A percentile compares a stretch with the other conserved stretches of the same genome.
phyloP scores from a whole-genome alignment of 495 filamentous ascomycete species.

The Trichoderma asperelloides region DNA sequence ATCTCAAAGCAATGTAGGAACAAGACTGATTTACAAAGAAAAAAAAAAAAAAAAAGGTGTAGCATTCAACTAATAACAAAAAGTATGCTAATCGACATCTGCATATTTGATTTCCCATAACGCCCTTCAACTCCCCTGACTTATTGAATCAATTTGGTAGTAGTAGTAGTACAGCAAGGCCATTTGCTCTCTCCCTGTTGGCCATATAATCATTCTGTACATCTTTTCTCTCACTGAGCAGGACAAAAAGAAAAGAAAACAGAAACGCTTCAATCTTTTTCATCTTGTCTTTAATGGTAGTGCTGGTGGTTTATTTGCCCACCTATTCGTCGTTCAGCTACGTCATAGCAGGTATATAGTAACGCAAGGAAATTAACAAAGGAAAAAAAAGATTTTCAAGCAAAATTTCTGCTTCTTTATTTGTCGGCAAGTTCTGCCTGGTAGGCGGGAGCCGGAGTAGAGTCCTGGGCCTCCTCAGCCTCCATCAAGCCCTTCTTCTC shows the following conservation, averaged over 20 bases:
- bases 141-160: neutral
- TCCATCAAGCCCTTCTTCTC: slow-evolving; percentile 38
- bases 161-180: neutral
- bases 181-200: neutral
- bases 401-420: neutral
- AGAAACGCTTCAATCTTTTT: neutral
- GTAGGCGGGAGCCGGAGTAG: neutral
- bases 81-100: neutral
- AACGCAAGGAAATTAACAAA: neutral
- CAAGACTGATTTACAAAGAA: neutral
- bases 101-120: neutral
- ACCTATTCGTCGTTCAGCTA: neutral
- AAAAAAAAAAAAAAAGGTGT: neutral
- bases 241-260: neutral
- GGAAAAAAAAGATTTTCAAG: neutral
- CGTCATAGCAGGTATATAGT: neutral
- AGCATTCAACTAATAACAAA: neutral
- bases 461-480: slow-evolving; percentile 20
- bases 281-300: neutral
- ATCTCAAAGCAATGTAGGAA: neutral
- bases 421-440: neutral
- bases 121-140: neutral
- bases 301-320: neutral
- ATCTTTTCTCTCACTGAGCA: neutral
- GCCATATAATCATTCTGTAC: neutral